A percentile compares a stretch with the other conserved stretches of the same genome.
phyloP scores from a whole-genome alignment of 305 asterid genomes.

The Petunia hybrid region DNA sequence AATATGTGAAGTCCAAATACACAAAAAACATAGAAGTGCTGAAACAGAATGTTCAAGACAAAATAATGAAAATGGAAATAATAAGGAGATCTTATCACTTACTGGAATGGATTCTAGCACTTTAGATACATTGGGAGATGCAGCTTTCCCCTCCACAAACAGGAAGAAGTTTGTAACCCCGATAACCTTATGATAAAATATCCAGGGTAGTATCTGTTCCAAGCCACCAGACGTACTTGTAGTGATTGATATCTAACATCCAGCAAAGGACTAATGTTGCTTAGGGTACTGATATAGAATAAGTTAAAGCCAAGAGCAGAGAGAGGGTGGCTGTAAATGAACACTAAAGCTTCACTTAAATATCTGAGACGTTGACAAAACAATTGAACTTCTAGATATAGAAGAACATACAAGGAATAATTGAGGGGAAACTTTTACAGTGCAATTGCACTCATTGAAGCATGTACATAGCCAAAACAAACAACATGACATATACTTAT shows the following conservation, averaged over 20 bases:
- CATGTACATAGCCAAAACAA: slow-evolving; percentile 11
- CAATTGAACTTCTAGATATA: neutral
- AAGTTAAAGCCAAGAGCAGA: neutral
- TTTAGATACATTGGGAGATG: slow-evolving; percentile 70
- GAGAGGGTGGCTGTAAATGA: neutral
- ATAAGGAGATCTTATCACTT: slow-evolving; percentile 37
- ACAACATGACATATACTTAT: neutral
- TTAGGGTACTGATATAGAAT: neutral
- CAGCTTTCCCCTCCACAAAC: slow-evolving; percentile 87
- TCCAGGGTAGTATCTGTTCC: slow-evolving; percentile 82
- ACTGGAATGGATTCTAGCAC: slow-evolving; percentile 80
- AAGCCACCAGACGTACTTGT: slow-evolving; percentile 80
- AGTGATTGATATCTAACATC: slow-evolving; percentile 65
- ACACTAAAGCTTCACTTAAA: neutral
- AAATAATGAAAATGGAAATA: neutral
- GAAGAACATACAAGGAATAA: neutral
- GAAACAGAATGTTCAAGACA: slow-evolving; percentile 29
- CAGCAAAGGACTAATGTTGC: slow-evolving; percentile 3
- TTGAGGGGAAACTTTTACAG: neutral
- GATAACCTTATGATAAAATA: slow-evolving; percentile 76
- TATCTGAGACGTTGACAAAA: neutral
- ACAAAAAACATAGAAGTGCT: slow-evolving; percentile 28
- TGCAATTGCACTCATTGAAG: neutral
- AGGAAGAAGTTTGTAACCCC: slow-evolving; percentile 79
- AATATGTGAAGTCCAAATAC: neutral